Percentiles rank a stretch among this genome's conserved stretches.
phyloP scores from a whole-genome alignment of 75 land plant species.

The Picea glauca region DNA sequence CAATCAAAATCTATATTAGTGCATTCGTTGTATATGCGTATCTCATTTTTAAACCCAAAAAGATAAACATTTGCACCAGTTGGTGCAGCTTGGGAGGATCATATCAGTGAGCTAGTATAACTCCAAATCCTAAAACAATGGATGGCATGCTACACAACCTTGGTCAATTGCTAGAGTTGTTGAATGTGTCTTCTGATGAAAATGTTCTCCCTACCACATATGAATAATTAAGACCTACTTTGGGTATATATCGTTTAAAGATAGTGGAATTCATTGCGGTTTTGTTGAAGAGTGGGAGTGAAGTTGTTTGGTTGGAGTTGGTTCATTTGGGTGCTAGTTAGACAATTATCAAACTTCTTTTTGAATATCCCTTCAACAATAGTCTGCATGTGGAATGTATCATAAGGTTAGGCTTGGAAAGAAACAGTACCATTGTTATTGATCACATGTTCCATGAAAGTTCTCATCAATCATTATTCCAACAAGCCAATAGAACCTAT shows the following conservation, averaged over 20 bases:
- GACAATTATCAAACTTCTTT: constrained; percentile 9
- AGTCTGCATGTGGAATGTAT: constrained; percentile 86
- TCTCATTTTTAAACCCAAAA: constrained; percentile 90
- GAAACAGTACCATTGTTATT: constrained; percentile 44
- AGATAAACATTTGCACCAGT: constrained; percentile 38
- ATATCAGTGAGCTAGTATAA: constrained; percentile 41
- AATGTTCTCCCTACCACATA: constrained; percentile 72
- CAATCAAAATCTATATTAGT: constrained; percentile 88
- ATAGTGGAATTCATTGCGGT: constrained; percentile 49
- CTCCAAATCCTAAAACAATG: constrained; percentile 73
- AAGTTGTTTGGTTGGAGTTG: constrained; percentile 77
- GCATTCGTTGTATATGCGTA: constrained; percentile 74
- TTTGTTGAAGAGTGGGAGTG: constrained; percentile 57
- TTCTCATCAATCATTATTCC: constrained; percentile 26
- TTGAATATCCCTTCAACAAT: too few species aligned
- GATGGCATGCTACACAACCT: constrained; percentile 89
- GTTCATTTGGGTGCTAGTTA: constrained; percentile 66
- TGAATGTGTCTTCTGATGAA: constrained; percentile 67
- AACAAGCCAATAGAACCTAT: constrained; percentile 56
- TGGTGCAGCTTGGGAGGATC: constrained; percentile 41
- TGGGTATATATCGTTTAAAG: constrained; percentile 96
- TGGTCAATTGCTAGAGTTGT: constrained; percentile 76
- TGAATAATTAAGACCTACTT: constrained; percentile 75
- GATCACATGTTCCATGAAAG: constrained; percentile 87
- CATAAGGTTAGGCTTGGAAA: constrained; percentile 74